Percentiles rank a stretch among this genome's conserved stretches.
Evolutionary conservation across 352 stramenopile species (phyloP).

Genomic region (Ophiocytium majus): DNA sequence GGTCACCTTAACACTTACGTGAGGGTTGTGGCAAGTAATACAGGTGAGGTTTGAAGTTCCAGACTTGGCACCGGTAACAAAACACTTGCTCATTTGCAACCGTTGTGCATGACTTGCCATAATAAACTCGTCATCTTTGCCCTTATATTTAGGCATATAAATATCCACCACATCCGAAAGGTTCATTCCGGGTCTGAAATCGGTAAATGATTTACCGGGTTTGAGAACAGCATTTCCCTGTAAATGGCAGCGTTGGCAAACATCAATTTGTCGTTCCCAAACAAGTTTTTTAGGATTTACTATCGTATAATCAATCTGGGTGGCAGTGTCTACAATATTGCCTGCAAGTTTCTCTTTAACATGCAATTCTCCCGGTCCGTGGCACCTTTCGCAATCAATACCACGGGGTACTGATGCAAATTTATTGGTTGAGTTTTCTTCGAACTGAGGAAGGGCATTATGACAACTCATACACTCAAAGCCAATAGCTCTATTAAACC

Average conservation of each 20-base stretch:
- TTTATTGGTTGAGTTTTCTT: background rate
- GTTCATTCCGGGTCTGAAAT: constrained; percentile 3
- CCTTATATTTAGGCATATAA: constrained; percentile 1
- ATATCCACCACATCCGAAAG: background rate
- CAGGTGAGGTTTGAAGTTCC: background rate
- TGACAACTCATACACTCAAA: constrained; percentile 14
- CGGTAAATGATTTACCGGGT: background rate
- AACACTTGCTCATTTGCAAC: background rate
- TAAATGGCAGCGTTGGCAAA: constrained; percentile 16
- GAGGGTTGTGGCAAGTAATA: constrained; percentile 5
- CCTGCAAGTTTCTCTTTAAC: background rate
- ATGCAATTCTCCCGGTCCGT: background rate
- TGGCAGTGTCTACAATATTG: background rate
- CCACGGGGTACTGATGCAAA: background rate
- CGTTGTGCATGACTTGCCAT: background rate
- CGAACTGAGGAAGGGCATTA: background rate
- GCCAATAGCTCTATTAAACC: background rate
- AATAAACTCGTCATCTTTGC: constrained; percentile 2
- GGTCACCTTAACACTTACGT: background rate
- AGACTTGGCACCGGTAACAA: background rate
- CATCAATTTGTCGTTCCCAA: background rate
- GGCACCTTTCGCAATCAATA: constrained; percentile 10
- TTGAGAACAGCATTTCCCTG: constrained; percentile 1
- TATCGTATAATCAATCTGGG: background rate
- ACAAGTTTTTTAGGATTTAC: background rate